Evolutionary conservation across 2,329 filamentous ascomycete genomes (phyloP).

Genomic region (Colletotrichum sp.): DNA sequence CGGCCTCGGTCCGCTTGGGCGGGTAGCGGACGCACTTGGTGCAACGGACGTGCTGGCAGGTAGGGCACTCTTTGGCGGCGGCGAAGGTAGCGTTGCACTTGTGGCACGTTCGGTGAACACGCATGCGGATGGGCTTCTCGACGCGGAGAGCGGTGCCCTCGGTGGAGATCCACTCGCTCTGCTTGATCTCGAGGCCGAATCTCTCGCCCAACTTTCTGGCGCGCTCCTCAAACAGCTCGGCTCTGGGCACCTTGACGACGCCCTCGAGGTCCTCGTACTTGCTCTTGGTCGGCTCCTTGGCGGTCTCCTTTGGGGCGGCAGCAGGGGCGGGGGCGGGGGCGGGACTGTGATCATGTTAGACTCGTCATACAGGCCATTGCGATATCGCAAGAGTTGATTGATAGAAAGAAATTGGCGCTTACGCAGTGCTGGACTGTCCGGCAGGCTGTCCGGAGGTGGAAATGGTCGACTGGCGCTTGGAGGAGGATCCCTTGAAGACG

Average conservation of each 20-base stretch:
- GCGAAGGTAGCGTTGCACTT: conserved; percentile 79
- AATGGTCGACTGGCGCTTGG: conserved; percentile 18
- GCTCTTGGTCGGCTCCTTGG: conserved; percentile 19
- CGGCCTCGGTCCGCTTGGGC: conserved; percentile 63
- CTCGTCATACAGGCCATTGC: background rate
- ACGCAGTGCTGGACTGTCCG: background rate
- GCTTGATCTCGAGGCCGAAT: conserved; percentile 61
- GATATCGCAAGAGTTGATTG: background rate
- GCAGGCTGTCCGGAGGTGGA: conserved; percentile 2
- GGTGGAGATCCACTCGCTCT: conserved; percentile 56
- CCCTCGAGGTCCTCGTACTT: conserved; percentile 23
- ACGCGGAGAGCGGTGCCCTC: conserved; percentile 66
- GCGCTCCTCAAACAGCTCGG: conserved; percentile 60
- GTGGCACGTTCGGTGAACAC: conserved; percentile 81
- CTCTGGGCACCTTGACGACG: conserved; percentile 48
- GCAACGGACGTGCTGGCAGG: conserved; percentile 82
- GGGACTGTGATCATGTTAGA: conserved; percentile 8
- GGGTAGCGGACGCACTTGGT: conserved; percentile 80
- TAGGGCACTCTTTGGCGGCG: conserved; percentile 72
- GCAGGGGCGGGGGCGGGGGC: conserved; percentile 1
- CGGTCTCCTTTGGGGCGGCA: conserved; percentile 4
- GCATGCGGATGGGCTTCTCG: conserved; percentile 79
- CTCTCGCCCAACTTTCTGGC: conserved; percentile 60
- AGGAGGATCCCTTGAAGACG: conserved; percentile 48
- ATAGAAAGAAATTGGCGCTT: background rate